Evolutionary conservation across 2,329 filamentous ascomycete species (phyloP).

Genomic region (Paecilomyces sp.): DNA sequence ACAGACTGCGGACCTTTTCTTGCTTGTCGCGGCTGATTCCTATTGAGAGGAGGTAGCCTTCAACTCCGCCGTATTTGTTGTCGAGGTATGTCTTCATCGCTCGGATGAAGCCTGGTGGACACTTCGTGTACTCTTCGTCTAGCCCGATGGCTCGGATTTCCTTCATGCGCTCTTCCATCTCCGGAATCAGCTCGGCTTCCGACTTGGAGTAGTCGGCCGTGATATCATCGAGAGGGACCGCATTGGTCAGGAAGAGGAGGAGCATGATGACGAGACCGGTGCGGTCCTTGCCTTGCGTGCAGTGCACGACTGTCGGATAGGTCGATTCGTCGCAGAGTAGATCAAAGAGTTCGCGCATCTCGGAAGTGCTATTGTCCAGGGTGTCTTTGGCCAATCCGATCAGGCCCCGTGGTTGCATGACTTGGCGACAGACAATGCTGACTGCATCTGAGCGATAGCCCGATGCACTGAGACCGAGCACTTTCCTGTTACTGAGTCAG

Average conservation of each 20-base stretch:
- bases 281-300: slow-evolving; percentile 84
- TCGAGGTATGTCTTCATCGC: slow-evolving; percentile 53
- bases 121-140: slow-evolving; percentile 64
- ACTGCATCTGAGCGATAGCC: slow-evolving; percentile 66
- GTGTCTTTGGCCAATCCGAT: slow-evolving; percentile 63
- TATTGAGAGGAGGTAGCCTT: slow-evolving; percentile 57
- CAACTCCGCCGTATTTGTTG: slow-evolving; percentile 57
- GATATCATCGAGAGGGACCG: slow-evolving; percentile 53
- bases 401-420: slow-evolving; percentile 67
- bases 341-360: slow-evolving; percentile 64
- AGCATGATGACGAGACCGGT: slow-evolving; percentile 67
- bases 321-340: slow-evolving; percentile 48
- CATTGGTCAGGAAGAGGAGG: slow-evolving; percentile 55
- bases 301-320: slow-evolving; percentile 68
- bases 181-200: slow-evolving; percentile 51
- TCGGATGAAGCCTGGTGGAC: slow-evolving; percentile 57
- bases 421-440: slow-evolving; percentile 59
- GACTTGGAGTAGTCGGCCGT: slow-evolving; percentile 66
- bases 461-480: slow-evolving; percentile 56
- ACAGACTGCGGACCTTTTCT: slow-evolving; percentile 20
- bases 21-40: slow-evolving; percentile 48
- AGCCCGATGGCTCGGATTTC: slow-evolving; percentile 68
- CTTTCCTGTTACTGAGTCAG: slow-evolving; percentile 36
- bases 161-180: slow-evolving; percentile 55
- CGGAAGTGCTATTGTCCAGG: slow-evolving; percentile 57